Conservation (phyloP, 1,139 yeast species). For the Kodamaea arcana region DNA sequence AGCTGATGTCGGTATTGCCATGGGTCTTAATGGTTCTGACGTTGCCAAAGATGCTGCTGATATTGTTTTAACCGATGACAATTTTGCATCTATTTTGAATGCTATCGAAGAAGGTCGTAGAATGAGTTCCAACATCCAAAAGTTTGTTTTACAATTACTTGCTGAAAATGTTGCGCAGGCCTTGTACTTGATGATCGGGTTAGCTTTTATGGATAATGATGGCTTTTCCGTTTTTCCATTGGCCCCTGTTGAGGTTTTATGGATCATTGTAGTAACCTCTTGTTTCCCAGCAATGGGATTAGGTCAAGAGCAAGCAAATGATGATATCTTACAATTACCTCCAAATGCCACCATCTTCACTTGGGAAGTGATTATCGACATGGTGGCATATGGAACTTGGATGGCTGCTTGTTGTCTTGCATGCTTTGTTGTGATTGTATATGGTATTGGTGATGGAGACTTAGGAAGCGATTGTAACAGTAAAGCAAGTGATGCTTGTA, state of each 20-base stretch:
- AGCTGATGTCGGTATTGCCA: constrained; percentile 85
- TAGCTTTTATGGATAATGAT: constrained; percentile 59
- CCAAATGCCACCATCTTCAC: constrained; percentile 68
- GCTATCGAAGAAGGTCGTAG: constrained; percentile 83
- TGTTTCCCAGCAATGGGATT: constrained; percentile 89
- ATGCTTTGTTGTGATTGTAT: constrained; percentile 63
- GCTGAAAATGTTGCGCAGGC: constrained; percentile 83
- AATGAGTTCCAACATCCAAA: constrained; percentile 77
- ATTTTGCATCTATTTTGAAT: constrained; percentile 70
- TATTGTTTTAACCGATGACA: constrained; percentile 70
- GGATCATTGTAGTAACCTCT: constrained; percentile 76
- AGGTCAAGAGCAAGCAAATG: constrained; percentile 65
- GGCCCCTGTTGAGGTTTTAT: constrained; percentile 74
- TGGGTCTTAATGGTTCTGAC: constrained; percentile 80
- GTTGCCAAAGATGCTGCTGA: constrained; percentile 81
- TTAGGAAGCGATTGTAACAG: constrained; percentile 66
- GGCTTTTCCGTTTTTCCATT: constrained; percentile 71
- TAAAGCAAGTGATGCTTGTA: constrained; percentile 35
- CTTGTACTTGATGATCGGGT: constrained; percentile 63
- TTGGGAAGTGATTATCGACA: constrained; percentile 66
- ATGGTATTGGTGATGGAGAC: constrained; percentile 62
- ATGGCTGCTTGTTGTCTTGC: constrained; percentile 73
- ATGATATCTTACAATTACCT: constrained; percentile 62
- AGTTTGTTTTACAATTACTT: constrained; percentile 73
- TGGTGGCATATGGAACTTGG: constrained; percentile 69